phyloP scores from a whole-genome alignment of 1,139 yeast species.

The Pichia sp. region DNA sequence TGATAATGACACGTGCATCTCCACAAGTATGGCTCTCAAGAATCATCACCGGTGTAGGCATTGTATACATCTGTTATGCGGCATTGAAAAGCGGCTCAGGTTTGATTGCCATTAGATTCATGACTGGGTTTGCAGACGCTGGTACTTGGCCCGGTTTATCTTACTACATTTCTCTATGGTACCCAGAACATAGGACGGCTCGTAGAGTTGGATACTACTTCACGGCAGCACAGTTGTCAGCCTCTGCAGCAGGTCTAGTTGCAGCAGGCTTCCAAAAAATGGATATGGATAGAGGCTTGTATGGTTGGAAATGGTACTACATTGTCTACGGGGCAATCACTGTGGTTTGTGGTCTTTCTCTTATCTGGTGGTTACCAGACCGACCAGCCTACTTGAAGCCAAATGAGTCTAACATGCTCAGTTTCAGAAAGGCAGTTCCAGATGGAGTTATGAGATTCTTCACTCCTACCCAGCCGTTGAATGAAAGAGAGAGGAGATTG shows the following conservation, averaged over 20 bases:
- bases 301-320: conserved; percentile 90
- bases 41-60: conserved; percentile 70
- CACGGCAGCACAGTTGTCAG: conserved; percentile 86
- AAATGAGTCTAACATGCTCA: conserved; percentile 9
- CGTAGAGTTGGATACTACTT: conserved; percentile 82
- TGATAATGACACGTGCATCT: conserved; percentile 74
- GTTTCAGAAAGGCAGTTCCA: conserved; percentile 23
- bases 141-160: conserved; percentile 96
- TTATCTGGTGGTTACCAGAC: conserved; percentile 86
- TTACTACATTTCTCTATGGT: conserved; percentile 80
- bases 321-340: conserved; percentile 72
- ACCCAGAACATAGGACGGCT: conserved; percentile 74
- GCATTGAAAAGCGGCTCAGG: conserved; percentile 54
- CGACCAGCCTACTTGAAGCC: conserved; percentile 39
- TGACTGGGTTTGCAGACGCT: conserved; percentile 79
- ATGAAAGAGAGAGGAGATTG: conserved; percentile 46
- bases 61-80: conserved; percentile 70
- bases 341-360: conserved; percentile 56
- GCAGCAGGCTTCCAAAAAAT: conserved; percentile 84
- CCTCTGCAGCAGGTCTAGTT: conserved; percentile 81
- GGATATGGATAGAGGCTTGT: conserved; percentile 63
- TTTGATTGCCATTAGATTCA: conserved; percentile 64
- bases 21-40: conserved; percentile 86
- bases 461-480: conserved; percentile 48
- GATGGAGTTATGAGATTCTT: conserved; percentile 20